phyloP scores from a whole-genome alignment of 768 basidiomycete species.

The Cystoderma amianthinum region DNA sequence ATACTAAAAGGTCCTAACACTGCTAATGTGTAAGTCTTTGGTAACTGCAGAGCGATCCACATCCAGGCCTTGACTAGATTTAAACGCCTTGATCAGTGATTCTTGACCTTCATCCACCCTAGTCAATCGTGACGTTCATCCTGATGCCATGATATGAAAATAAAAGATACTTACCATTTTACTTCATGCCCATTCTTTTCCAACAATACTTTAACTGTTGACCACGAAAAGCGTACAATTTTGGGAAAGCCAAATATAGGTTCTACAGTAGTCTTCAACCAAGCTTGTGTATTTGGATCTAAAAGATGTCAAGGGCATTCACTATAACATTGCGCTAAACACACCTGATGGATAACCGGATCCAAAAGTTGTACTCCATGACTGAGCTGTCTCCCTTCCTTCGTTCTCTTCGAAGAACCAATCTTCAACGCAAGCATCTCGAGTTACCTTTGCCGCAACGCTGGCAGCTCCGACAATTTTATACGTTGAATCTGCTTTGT shows the following conservation, averaged over 20 bases:
- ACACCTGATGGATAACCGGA: constrained; percentile 90
- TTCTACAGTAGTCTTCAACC: constrained; percentile 71
- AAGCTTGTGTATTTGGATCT: constrained; percentile 92
- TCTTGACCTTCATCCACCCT: constrained; percentile 87
- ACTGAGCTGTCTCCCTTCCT: constrained; percentile 10
- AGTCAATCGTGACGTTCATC: no score
- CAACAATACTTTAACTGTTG: constrained; percentile 79
- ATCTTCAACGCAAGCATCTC: constrained; percentile 82
- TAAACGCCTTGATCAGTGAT: constrained; percentile 70
- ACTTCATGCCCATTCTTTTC: constrained; percentile 75
- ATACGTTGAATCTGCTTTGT: constrained; percentile 93
- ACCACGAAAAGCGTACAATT: constrained; percentile 92
- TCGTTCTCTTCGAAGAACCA: constrained; percentile 75
- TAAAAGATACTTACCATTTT: constrained; percentile 64
- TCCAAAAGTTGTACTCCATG: constrained; percentile 42
- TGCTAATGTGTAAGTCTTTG: constrained; percentile 68
- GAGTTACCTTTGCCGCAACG: constrained; percentile 96
- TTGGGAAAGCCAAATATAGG: constrained; percentile 91
- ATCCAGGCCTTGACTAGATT: constrained; percentile 61
- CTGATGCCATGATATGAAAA: no score
- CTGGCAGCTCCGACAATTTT: constrained; percentile 97
- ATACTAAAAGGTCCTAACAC: constrained; percentile 58
- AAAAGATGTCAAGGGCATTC: constrained; percentile 2
- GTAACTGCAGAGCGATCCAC: constrained; percentile 68
- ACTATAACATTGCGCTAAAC: not conserved